These are phyloP conservation scores for Jacaranda mimosifolia DNA, from an alignment of 257 asterid species.

Conservation along the genomic window DNA sequence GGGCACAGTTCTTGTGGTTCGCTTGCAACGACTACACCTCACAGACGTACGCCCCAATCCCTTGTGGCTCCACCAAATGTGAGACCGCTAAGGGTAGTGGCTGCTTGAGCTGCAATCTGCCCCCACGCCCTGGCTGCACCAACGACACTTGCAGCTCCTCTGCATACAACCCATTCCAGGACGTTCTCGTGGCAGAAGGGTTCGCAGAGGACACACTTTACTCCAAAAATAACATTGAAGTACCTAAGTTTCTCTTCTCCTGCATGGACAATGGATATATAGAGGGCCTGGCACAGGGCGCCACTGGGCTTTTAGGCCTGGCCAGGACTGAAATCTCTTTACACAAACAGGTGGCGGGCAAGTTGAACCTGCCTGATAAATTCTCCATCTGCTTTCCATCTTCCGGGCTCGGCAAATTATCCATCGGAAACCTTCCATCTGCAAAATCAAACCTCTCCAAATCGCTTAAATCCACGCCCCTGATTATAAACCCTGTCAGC, in stretches of 20 bases:
- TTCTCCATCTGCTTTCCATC: slow-evolving; percentile 54
- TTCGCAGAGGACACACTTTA: slow-evolving; percentile 41
- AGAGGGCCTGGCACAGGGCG: slow-evolving; percentile 46
- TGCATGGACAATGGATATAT: slow-evolving; percentile 36
- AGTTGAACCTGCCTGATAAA: slow-evolving; percentile 27
- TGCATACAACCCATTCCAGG: slow-evolving; percentile 47
- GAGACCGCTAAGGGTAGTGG: slow-evolving; percentile 36
- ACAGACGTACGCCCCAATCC: slow-evolving; percentile 43
- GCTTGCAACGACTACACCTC: slow-evolving; percentile 49
- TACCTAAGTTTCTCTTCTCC: slow-evolving; percentile 34
- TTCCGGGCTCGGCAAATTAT: slow-evolving; percentile 43
- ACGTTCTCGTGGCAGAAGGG: slow-evolving; percentile 39
- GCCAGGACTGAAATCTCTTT: slow-evolving; percentile 38
- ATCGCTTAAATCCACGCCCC: slow-evolving; percentile 37
- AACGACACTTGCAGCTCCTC: slow-evolving; percentile 48
- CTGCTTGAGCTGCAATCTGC: slow-evolving; percentile 41
- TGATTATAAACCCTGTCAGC: slow-evolving; percentile 52
- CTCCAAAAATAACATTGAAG: not conserved
- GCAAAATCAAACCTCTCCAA: not conserved
- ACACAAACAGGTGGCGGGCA: slow-evolving; percentile 43
- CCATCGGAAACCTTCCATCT: slow-evolving; percentile 27
- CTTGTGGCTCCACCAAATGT: slow-evolving; percentile 47
- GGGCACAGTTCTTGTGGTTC: slow-evolving; percentile 50
- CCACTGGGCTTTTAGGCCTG: slow-evolving; percentile 50
- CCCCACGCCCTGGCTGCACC: slow-evolving; percentile 57